Evolutionary conservation across 164 flowering plant species (phyloP).

Genomic region (Taxillus chinensis): DNA sequence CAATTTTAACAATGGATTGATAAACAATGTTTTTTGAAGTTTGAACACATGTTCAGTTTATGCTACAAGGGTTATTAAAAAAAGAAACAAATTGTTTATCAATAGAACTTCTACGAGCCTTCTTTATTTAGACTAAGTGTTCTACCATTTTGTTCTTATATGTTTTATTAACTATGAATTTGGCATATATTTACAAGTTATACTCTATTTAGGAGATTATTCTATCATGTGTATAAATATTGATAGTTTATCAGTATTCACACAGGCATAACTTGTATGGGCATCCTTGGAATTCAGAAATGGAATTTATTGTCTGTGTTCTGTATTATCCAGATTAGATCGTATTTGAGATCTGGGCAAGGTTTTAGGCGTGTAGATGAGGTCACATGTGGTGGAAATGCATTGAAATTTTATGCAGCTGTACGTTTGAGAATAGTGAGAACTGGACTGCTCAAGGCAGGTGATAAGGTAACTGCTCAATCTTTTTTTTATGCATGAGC

Average conservation of each 20-base stretch:
- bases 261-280: neutral
- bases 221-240: too few species aligned
- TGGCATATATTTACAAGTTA: too few species aligned
- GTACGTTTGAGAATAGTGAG: slow-evolving; percentile 53
- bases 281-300: neutral
- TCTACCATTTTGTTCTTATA: too few species aligned
- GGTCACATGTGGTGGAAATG: slow-evolving; percentile 79
- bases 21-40: too few species aligned
- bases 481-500: neutral
- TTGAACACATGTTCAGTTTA: too few species aligned
- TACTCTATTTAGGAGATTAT: too few species aligned
- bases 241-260: neutral
- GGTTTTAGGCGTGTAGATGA: slow-evolving; percentile 32
- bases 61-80: too few species aligned
- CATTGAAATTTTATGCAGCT: slow-evolving; percentile 74
- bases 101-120: too few species aligned
- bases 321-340: slow-evolving; percentile 37
- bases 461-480: slow-evolving; percentile 36
- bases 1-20: too few species aligned
- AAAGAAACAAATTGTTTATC: too few species aligned
- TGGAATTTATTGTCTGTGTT: neutral
- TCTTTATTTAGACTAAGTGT: too few species aligned
- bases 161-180: too few species aligned
- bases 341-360: slow-evolving; percentile 19
- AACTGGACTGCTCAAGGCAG: slow-evolving; percentile 37